A percentile compares a stretch with the other conserved stretches of the same genome.
phyloP scores from a whole-genome alignment of 257 asterid genomes.

The Jacaranda copaia region DNA sequence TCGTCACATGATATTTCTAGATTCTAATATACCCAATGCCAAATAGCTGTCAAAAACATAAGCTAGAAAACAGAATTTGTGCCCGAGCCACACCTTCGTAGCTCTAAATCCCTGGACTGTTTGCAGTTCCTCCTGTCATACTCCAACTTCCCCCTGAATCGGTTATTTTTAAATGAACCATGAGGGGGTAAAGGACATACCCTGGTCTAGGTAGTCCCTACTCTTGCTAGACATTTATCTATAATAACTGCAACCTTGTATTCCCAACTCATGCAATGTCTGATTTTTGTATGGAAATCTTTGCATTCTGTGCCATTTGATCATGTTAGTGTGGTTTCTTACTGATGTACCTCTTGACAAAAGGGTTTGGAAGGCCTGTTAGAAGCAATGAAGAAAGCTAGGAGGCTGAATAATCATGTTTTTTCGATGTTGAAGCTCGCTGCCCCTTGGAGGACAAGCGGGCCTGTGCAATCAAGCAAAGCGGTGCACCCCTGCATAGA shows the following conservation, averaged over 20 bases:
- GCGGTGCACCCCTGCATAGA: conserved; percentile 91
- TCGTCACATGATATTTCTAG: no score
- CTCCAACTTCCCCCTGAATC: no score
- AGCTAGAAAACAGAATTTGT: no score
- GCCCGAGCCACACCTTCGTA: no score
- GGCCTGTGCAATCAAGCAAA: conserved; percentile 95
- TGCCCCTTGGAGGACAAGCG: conserved; percentile 98
- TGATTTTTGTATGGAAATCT: neutral
- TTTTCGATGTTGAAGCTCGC: conserved; percentile 92
- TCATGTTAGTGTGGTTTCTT: conserved; percentile 12
- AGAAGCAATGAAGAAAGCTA: conserved; percentile 95
- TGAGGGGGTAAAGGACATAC: no score
- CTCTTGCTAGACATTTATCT: no score
- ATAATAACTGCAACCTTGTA: neutral
- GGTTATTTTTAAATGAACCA: no score
- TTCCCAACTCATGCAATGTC: neutral
- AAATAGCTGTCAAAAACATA: no score
- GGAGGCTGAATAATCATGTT: conserved; percentile 86
- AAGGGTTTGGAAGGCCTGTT: conserved; percentile 70
- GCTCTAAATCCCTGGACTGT: no score
- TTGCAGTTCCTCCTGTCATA: no score
- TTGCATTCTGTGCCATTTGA: neutral
- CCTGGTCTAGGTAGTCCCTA: no score
- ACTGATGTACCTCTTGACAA: conserved; percentile 22
- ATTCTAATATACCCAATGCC: no score